A percentile compares a stretch with the other conserved stretches of the same genome.
phyloP scores from a whole-genome alignment of 352 stramenopile species.

The Pythium aristosporum region DNA sequence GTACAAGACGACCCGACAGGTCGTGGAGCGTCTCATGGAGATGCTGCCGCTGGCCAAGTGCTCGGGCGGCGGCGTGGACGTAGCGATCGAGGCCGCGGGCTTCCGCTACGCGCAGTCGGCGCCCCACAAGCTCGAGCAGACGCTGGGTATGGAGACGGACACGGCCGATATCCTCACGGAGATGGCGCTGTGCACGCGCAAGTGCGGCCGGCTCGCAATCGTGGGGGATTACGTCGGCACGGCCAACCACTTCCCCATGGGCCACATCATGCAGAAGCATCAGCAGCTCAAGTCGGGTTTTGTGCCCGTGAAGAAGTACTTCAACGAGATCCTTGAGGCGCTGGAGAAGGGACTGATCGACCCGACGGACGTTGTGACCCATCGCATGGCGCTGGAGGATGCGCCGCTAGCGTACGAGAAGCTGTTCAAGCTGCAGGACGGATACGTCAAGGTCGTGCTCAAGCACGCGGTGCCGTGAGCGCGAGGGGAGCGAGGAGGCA shows the following conservation, averaged over 20 bases:
- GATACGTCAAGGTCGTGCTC: conserved; percentile 40
- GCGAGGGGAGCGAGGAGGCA: not conserved
- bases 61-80: conserved; percentile 35
- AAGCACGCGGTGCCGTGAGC: conserved; percentile 18
- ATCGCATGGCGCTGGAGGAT: conserved; percentile 34
- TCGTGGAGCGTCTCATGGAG: conserved; percentile 32
- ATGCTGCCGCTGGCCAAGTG: conserved; percentile 30
- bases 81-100: conserved; percentile 39
- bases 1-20: conserved; percentile 25
- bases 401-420: conserved; percentile 34
- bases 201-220: conserved; percentile 34
- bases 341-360: conserved; percentile 34
- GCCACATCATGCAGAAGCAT: conserved; percentile 46
- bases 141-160: conserved; percentile 28
- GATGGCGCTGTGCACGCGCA: conserved; percentile 34
- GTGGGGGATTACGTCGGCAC: conserved; percentile 37
- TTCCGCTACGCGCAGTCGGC: conserved; percentile 30
- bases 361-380: conserved; percentile 26
- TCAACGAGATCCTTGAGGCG: conserved; percentile 27
- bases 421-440: conserved; percentile 30
- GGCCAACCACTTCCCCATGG: conserved; percentile 40
- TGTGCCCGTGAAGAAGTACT: conserved; percentile 37
- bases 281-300: conserved; percentile 36
- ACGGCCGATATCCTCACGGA: conserved; percentile 33
- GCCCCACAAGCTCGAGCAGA: conserved; percentile 29